Evolutionary conservation across 1,284 basidiomycete genomes (phyloP).

Genomic region (Mixia osmundae): DNA sequence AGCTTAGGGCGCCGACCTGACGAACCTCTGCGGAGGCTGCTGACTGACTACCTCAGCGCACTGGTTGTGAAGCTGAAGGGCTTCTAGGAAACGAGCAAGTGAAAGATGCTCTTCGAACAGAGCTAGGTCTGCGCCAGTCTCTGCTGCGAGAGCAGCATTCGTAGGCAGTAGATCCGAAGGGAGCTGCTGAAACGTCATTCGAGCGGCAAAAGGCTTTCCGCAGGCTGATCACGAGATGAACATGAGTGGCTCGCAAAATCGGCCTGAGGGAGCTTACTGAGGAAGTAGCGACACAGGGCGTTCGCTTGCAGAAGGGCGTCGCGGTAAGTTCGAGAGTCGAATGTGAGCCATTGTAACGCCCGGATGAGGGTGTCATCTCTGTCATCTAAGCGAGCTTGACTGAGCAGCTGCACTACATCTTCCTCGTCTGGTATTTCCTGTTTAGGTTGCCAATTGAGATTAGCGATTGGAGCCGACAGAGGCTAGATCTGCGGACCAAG

Average conservation of each 20-base stretch:
- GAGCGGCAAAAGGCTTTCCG: constrained; percentile 47
- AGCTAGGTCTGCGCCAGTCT: too few species aligned
- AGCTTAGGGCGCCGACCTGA: background rate
- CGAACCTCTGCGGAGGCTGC: background rate
- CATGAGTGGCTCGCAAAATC: background rate
- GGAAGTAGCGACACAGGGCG: constrained; percentile 60
- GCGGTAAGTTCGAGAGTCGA: constrained; percentile 31
- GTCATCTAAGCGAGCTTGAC: background rate
- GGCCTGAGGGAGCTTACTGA: constrained; percentile 31
- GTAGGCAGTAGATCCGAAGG: constrained; percentile 36
- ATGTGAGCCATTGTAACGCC: constrained; percentile 82
- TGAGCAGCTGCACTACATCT: too few species aligned
- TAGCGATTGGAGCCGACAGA: too few species aligned
- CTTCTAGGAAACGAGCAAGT: constrained; percentile 26
- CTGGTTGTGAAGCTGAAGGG: constrained; percentile 11
- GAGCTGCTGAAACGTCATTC: constrained; percentile 37
- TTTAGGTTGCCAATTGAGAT: too few species aligned
- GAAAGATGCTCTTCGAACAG: constrained; percentile 22
- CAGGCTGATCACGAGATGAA: constrained; percentile 28
- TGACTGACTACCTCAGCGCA: constrained; percentile 14
- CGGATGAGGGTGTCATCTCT: constrained; percentile 49
- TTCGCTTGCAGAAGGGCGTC: constrained; percentile 64
- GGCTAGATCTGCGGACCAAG: background rate
- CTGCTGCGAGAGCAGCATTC: too few species aligned
- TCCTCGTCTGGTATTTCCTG: too few species aligned